These are phyloP conservation scores for Cordyceps pruinosa DNA, from an alignment of 2,329 filamentous ascomycete species.

Conservation along the genomic window DNA sequence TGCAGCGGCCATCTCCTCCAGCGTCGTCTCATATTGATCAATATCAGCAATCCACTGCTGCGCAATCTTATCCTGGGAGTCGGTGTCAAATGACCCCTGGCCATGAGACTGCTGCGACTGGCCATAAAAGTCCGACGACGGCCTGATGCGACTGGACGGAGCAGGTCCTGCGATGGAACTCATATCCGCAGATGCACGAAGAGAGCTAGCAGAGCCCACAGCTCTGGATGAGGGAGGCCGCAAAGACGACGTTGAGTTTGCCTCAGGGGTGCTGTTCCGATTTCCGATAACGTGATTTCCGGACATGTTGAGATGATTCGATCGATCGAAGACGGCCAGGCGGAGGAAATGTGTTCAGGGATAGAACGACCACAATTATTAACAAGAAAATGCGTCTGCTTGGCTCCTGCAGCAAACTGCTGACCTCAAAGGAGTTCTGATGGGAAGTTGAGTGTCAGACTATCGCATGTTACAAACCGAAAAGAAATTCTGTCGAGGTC, in stretches of 20 bases:
- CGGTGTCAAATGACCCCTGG: constrained; percentile 62
- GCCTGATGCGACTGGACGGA: constrained; percentile 73
- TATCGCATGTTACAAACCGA: constrained; percentile 27
- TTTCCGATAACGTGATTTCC: constrained; percentile 68
- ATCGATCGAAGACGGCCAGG: constrained; percentile 9
- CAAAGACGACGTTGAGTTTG: constrained; percentile 71
- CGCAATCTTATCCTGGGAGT: constrained; percentile 85
- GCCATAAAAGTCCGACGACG: constrained; percentile 91
- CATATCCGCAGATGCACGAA: constrained; percentile 95
- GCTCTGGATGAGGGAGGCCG: constrained; percentile 75
- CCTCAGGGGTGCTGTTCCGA: constrained; percentile 95
- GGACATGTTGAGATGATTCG: constrained; percentile 54
- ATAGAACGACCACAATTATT: constrained; percentile 20
- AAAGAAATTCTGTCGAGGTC: constrained; percentile 18
- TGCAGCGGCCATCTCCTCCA: constrained; percentile 97
- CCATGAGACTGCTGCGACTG: constrained; percentile 62
- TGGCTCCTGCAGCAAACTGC: constrained; percentile 73
- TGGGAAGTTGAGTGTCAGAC: constrained; percentile 22
- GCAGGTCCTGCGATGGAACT: constrained; percentile 65
- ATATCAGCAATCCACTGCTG: constrained; percentile 99
- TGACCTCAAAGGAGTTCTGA: constrained; percentile 67
- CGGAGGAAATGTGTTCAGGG: constrained; percentile 16
- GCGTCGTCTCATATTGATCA: constrained; percentile 95
- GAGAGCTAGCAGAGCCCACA: constrained; percentile 71
- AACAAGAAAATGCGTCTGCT: constrained; percentile 19